Evolutionary conservation across 768 basidiomycete genomes (phyloP).

Genomic region (Russula brevipes): DNA sequence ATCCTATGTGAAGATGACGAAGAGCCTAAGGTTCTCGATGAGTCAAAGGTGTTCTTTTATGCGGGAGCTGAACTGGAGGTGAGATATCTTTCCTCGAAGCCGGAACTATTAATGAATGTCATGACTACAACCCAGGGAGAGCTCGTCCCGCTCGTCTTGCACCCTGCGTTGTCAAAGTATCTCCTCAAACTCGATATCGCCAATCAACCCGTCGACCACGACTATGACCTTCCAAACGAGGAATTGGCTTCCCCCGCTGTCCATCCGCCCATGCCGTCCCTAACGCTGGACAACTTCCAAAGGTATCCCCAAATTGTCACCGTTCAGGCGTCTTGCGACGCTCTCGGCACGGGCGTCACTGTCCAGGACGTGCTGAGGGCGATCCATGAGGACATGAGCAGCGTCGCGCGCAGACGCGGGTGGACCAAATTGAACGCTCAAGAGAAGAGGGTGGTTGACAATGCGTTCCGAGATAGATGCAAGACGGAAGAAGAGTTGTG

Average conservation of each 20-base stretch:
- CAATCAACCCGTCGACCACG: background rate
- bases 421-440: background rate
- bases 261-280: background rate
- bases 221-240: background rate
- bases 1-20: background rate
- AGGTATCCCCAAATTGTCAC: background rate
- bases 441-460: background rate
- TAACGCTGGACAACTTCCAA: background rate
- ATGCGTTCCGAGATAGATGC: background rate
- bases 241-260: background rate
- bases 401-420: background rate
- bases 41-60: background rate
- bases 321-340: background rate
- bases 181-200: background rate
- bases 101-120: background rate
- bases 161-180: background rate
- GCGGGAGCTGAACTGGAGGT: background rate
- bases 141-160: slow-evolving; percentile 2
- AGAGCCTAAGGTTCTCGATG: background rate
- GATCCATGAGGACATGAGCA: background rate
- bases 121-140: background rate
- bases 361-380: background rate
- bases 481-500: background rate
- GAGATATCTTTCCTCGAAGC: background rate
- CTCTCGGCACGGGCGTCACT: background rate